phyloP scores from a whole-genome alignment of 108 stramenopile species.

The Chaetoceros muelleri region DNA sequence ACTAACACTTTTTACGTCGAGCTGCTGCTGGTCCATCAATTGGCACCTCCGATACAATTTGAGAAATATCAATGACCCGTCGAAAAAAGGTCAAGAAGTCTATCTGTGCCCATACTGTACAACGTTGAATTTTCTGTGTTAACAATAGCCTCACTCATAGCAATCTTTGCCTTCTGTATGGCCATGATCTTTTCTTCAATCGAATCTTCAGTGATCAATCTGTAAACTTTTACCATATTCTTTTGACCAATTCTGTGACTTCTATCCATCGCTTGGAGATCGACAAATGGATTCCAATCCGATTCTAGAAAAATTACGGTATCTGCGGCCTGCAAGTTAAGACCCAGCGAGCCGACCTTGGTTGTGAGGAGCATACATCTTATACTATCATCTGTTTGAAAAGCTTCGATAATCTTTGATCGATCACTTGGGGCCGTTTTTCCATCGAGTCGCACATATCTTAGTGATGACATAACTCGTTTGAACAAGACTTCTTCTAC shows the following conservation, averaged over 20 bases:
- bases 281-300: constrained; percentile 77
- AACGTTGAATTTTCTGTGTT: constrained; percentile 78
- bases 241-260: constrained; percentile 72
- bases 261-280: constrained; percentile 68
- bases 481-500: constrained; percentile 70
- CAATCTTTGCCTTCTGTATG: constrained; percentile 56
- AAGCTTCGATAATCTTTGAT: constrained; percentile 46
- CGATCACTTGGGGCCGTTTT: constrained; percentile 49
- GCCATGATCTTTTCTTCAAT: constrained; percentile 89
- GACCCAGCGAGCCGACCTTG: constrained; percentile 68
- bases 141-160: constrained; percentile 72
- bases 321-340: constrained; percentile 82
- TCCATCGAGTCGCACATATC: constrained; percentile 72
- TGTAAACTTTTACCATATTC: constrained; percentile 82
- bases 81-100: constrained; percentile 74
- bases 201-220: constrained; percentile 76
- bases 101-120: constrained; percentile 85
- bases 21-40: too few relatives aligned
- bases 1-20: too few relatives aligned
- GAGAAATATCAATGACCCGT: too few relatives aligned
- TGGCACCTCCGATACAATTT: too few relatives aligned
- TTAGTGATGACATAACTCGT: constrained; percentile 53
- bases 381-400: constrained; percentile 56
- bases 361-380: constrained; percentile 74
- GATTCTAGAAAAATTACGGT: constrained; percentile 77